A percentile compares a stretch with the other conserved stretches of the same genome.
Conservation (phyloP, 192 early-diverging fungal species). For the Phlyctochytrium planicorne region DNA sequence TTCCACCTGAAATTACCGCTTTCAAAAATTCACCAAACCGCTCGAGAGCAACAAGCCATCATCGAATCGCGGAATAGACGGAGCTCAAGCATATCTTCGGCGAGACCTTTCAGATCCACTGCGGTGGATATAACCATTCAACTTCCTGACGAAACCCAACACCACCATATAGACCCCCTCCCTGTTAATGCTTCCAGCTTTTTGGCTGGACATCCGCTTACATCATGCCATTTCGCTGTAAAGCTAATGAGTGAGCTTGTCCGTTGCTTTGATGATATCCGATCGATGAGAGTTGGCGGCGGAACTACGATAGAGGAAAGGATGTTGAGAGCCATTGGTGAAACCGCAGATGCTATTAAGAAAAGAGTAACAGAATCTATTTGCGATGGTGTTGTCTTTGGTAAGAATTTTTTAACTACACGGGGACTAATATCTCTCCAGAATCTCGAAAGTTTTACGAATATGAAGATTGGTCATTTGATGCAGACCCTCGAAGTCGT, state of each 20-base stretch:
- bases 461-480: slow-evolving; percentile 73
- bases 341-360: slow-evolving; percentile 71
- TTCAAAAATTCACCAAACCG: slow-evolving; percentile 2
- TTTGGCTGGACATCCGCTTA: slow-evolving; percentile 51
- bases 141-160: not conserved
- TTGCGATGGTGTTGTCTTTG: slow-evolving; percentile 74
- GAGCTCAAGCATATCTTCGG: not conserved
- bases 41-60: not conserved
- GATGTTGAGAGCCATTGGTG: slow-evolving; percentile 61
- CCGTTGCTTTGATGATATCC: slow-evolving; percentile 77
- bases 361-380: slow-evolving; percentile 70
- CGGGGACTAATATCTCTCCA: slow-evolving; percentile 23
- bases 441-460: slow-evolving; percentile 71
- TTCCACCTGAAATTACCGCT: slow-evolving; percentile 34
- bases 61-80: not conserved
- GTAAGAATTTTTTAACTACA: slow-evolving; percentile 42
- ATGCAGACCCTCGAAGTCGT: slow-evolving; percentile 49
- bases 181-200: not conserved
- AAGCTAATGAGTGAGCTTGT: slow-evolving; percentile 73
- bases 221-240: slow-evolving; percentile 73
- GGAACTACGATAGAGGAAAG: slow-evolving; percentile 45
- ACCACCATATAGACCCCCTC: not conserved
- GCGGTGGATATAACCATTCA: not conserved
- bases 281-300: slow-evolving; percentile 68
- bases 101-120: not conserved